Conservation (phyloP, 495 filamentous ascomycete genomes). For the Echria macrotheca region DNA sequence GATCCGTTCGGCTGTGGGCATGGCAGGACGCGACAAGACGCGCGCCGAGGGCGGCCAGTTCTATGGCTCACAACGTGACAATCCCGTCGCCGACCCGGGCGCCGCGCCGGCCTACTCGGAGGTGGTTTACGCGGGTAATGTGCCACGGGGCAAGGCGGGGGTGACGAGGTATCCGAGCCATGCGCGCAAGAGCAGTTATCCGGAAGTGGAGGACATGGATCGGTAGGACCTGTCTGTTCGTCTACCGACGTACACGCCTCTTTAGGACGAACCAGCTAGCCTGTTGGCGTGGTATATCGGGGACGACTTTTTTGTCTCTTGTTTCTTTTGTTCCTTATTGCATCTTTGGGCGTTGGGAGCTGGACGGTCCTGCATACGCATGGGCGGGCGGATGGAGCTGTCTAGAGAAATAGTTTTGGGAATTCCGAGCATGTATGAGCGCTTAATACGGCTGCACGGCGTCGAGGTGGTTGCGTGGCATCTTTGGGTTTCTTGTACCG, state of each 20-base stretch:
- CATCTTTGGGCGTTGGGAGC: neutral
- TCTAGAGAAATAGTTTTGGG: too few relatives aligned
- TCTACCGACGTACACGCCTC: slow-evolving; percentile 8
- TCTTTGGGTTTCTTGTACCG: too few relatives aligned
- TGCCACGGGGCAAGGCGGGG: slow-evolving; percentile 15
- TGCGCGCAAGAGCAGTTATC: slow-evolving; percentile 27
- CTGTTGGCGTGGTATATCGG: neutral
- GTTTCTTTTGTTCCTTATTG: neutral
- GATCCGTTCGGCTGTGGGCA: slow-evolving; percentile 53
- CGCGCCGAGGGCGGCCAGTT: slow-evolving; percentile 45
- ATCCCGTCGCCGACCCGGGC: neutral
- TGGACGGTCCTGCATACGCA: too few relatives aligned
- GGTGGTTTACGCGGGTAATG: slow-evolving; percentile 23
- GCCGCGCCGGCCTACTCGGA: slow-evolving; percentile 7
- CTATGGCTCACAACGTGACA: slow-evolving; percentile 12
- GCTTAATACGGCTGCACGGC: too few relatives aligned
- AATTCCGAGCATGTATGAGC: too few relatives aligned
- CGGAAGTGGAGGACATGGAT: slow-evolving; percentile 18
- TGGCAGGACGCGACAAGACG: slow-evolving; percentile 45
- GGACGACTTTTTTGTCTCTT: neutral
- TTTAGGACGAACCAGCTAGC: neutral
- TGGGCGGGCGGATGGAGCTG: too few relatives aligned
- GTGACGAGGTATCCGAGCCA: slow-evolving; percentile 20
- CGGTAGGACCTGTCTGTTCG: slow-evolving; percentile 12
- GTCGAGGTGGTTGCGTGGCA: too few relatives aligned